Conservation (phyloP, 768 basidiomycete genomes). For the Pleurotus giganteus region DNA sequence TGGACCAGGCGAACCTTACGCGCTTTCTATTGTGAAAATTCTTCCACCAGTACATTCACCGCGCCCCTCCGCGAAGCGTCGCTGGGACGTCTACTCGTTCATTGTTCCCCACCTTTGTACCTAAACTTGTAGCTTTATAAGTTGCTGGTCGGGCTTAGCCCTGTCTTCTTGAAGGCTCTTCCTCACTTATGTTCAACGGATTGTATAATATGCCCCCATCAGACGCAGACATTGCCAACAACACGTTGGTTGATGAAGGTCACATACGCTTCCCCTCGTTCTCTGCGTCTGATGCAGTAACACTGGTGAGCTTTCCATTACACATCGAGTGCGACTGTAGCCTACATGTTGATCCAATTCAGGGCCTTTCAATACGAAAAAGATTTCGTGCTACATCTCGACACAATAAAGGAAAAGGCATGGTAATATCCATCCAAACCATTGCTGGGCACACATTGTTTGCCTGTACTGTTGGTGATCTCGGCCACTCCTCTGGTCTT, state of each 20-base stretch:
- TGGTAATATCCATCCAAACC: conserved; percentile 78
- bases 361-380: conserved; percentile 76
- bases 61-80: background rate
- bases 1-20: background rate
- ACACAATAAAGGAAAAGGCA: conserved; percentile 75
- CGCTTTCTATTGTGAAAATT: conserved; percentile 8
- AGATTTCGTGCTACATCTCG: conserved; percentile 74
- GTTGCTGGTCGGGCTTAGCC: conserved; percentile 3
- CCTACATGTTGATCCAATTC: background rate
- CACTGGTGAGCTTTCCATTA: conserved; percentile 43
- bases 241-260: conserved; percentile 69
- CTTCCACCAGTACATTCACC: background rate
- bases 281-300: conserved; percentile 75
- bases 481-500: conserved; percentile 61
- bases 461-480: conserved; percentile 80
- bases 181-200: conserved; percentile 54
- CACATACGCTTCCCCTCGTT: conserved; percentile 72
- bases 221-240: conserved; percentile 71
- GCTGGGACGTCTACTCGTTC: background rate
- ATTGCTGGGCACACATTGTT: conserved; percentile 79
- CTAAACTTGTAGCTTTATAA: conserved; percentile 4
- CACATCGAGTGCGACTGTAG: conserved; percentile 1
- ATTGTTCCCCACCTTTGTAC: conserved; percentile 3
- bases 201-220: conserved; percentile 62
- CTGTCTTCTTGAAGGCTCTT: conserved; percentile 2